These are phyloP conservation scores for Hanseniaspora vineae DNA, from an alignment of 805 yeast species.

Conservation along the genomic window DNA sequence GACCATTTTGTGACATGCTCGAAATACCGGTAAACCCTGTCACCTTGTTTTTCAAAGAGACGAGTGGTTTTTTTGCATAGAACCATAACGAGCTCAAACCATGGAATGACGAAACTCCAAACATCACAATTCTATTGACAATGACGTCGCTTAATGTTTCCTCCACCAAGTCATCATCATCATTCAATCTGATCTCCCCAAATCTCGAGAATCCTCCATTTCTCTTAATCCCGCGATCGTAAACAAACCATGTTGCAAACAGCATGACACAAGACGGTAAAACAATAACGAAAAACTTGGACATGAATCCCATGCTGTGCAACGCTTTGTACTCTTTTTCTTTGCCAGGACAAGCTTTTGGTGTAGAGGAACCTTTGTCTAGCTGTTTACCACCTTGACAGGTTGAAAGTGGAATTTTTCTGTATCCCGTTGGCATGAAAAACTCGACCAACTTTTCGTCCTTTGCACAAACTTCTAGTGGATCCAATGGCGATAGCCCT, in stretches of 20 bases:
- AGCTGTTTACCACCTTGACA: conserved; percentile 70
- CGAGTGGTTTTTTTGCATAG: conserved; percentile 5
- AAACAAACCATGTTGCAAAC: conserved; percentile 54
- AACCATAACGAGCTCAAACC: conserved; percentile 15
- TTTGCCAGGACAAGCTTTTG: conserved; percentile 82
- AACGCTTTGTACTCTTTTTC: conserved; percentile 44
- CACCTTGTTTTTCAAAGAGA: neutral
- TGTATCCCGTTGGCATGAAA: conserved; percentile 85
- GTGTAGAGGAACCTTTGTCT: conserved; percentile 39
- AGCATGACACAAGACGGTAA: conserved; percentile 43
- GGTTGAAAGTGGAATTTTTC: conserved; percentile 73
- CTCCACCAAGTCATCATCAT: conserved; percentile 47
- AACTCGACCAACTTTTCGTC: conserved; percentile 48
- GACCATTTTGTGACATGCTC: conserved; percentile 11
- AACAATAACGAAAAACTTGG: conserved; percentile 38
- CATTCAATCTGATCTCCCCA: conserved; percentile 80
- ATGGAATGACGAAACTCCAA: conserved; percentile 40
- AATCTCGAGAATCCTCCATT: conserved; percentile 66
- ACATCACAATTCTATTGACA: conserved; percentile 44
- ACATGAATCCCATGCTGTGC: conserved; percentile 42
- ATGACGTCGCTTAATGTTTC: conserved; percentile 46
- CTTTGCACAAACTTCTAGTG: conserved; percentile 42
- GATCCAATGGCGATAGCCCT: conserved; percentile 59
- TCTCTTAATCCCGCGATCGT: conserved; percentile 67
- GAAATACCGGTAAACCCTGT: conserved; percentile 2